Base-by-base conservation (phyloP, 2,329 filamentous ascomycete species). In the Aspergillus sojae region DNA sequence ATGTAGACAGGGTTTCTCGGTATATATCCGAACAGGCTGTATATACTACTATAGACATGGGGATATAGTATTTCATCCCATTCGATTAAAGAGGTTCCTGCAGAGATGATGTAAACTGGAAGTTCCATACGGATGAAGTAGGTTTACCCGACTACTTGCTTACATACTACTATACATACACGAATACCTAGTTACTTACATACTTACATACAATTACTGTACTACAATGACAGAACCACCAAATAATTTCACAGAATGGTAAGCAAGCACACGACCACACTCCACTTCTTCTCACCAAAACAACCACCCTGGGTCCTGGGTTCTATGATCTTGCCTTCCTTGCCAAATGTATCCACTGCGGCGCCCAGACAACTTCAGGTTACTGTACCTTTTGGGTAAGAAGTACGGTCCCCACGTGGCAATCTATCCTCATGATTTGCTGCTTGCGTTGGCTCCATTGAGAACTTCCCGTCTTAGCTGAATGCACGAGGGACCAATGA, bases 341-440 rank as follows among this genome's bases (percentile, higher is more conserved):
- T 48, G 45, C 12, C 45, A 48, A 48, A 3, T 19, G 28, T 28
- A 55, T 39, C 52, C 52, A 55, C 52, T 39, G 32, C 32, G 52
- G 52, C 52, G 32, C 52, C 52, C 52, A 55, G 32, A 55, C 52
- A 55, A 55, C 32, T 12, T 5, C 14, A 39, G n/a, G 36, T 28
- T 26, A 55, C n/a, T 5, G 14, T 23, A 39, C 52, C n/a, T 21
- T 48, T 58, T 50, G 32, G 34, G 43, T 36, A 58, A 58, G 30
- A 43, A 50, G n/a, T 36, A 19, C 41, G n/a, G 28, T 57, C 55
- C 43, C 41, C 56, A 58, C 56, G 56, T 58, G 56, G 56, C 56
- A 50, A 48, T 50, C 34, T 21, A 46, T 34, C n/a, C 28, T 48
- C 41, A 46, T 48, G 41, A 58, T 58, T 58, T 58, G 56, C 43